Conservation (phyloP, 345 rosid genomes). For the Salix suchowensis region DNA sequence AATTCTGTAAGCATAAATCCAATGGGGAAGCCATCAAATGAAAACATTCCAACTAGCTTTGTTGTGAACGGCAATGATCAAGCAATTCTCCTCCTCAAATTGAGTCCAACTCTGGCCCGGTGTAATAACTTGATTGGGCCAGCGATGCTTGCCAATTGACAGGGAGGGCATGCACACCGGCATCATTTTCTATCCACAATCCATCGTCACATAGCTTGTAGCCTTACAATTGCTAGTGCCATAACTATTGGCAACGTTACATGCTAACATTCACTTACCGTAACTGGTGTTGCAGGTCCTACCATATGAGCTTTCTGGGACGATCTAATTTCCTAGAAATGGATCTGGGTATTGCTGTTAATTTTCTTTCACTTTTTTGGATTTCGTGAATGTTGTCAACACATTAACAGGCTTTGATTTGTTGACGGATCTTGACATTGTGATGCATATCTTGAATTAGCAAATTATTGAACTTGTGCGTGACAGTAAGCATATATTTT, state of each 20-base stretch:
- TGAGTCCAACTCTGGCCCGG: not conserved
- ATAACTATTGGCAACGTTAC: not conserved
- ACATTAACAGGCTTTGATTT: conserved; percentile 1
- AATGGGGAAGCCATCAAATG: not conserved
- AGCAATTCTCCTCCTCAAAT: not conserved
- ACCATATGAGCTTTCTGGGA: not conserved
- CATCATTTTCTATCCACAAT: not conserved
- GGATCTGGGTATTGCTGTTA: not conserved
- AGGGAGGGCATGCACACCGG: not conserved
- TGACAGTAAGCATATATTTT: no score
- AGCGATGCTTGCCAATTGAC: not conserved
- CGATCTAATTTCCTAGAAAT: conserved; percentile 1
- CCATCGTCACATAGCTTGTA: not conserved
- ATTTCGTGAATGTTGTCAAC: conserved; percentile 1
- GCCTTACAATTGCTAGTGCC: not conserved
- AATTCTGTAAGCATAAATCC: conserved; percentile 1
- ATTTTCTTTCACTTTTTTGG: not conserved
- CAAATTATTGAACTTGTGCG: not conserved
- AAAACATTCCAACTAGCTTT: not conserved
- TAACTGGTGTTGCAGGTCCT: not conserved
- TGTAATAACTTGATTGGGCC: not conserved
- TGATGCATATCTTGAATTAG: not conserved
- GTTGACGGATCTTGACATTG: not conserved
- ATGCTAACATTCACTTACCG: not conserved
- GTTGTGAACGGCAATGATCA: not conserved